Evolutionary conservation across 169 alveolate genomes (phyloP).

Genomic region (Cryptosporidium baileyi): DNA sequence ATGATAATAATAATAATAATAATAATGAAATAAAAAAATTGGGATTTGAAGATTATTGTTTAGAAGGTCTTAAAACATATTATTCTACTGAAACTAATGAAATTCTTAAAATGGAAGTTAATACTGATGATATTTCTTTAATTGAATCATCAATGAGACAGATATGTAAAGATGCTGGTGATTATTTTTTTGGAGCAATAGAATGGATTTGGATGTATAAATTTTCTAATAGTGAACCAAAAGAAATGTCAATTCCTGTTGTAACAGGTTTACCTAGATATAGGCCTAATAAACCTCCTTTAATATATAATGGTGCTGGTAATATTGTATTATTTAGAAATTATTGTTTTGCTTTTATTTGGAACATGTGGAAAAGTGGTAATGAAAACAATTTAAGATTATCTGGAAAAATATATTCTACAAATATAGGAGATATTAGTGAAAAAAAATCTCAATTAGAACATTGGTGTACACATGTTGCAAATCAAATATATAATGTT

Average conservation of each 20-base stretch:
- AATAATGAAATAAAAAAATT: neutral
- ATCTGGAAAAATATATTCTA: conserved; percentile 33
- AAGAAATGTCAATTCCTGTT: conserved; percentile 5
- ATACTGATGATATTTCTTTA: conserved; percentile 22
- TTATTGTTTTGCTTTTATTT: conserved; percentile 55
- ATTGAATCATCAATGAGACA: conserved; percentile 8
- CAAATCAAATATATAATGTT: conserved; percentile 44
- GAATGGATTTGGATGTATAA: conserved; percentile 58
- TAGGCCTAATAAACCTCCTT: conserved; percentile 1
- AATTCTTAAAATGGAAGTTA: conserved; percentile 28
- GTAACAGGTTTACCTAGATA: conserved; percentile 51
- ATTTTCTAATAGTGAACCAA: neutral
- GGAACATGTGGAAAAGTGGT: conserved; percentile 57
- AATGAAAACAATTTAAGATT: conserved; percentile 29
- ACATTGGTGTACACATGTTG: conserved; percentile 60
- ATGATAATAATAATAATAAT: neutral
- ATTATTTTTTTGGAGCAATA: conserved; percentile 45
- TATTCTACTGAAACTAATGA: neutral
- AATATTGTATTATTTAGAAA: conserved; percentile 13
- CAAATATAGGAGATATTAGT: neutral
- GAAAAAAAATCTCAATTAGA: conserved; percentile 42
- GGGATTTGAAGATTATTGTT: conserved; percentile 27
- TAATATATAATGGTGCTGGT: conserved; percentile 54
- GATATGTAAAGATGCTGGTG: conserved; percentile 59
- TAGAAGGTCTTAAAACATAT: conserved; percentile 21